Base-by-base conservation (phyloP, 2,329 filamentous ascomycete genomes). In the Saccharata proteae region DNA sequence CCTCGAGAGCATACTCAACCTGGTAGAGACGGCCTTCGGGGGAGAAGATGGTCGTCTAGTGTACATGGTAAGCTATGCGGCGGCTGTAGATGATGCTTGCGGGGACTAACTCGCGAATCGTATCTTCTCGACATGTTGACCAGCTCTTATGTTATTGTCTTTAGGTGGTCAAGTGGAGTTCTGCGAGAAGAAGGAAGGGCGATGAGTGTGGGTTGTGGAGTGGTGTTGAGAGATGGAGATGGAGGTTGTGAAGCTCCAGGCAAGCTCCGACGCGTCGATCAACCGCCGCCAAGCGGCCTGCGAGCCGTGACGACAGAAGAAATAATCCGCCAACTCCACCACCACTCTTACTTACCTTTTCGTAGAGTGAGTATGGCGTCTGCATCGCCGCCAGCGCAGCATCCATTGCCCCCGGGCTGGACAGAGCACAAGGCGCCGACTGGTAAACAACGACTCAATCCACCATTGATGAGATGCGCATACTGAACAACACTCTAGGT, bases 1-100 rank as follows among this genome's bases (percentile, higher is more conserved):
- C 90, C 62, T 98, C 90, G 31, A 98, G 75, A 16, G 90, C 92
- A 71, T 98, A 98, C 74, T 98, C 90, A 50, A 98, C 90, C 64
- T 98, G 90, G 62, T 98, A 98, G 39, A 98, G 74, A 54, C 90
- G 86, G 43, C 90, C 90, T 67, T 98, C 90, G 38, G 90, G 90
- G 39, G 90, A 98, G 77, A 98, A 98, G 73, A 98, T 98, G 57
- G 90, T 98, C 49, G 90, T 98, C 86, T 93, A 49, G 30, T 27
- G 26, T 14, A 16, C 13, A 21, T 12, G 13, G 33, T 35, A 16
- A 98, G 40, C 98, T 74, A 54, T 90, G 85, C 43, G 90, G 90
- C 67, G 96, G 90, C 38, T 90, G 90, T 39, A 90, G 96, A 77
- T 98, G 93, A 49, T 17, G 32, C 26, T 26, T 17, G 14, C 13